Evolutionary conservation across 2,329 filamentous ascomycete species (phyloP).

Genomic region (Cladosporium cucumerinum): DNA sequence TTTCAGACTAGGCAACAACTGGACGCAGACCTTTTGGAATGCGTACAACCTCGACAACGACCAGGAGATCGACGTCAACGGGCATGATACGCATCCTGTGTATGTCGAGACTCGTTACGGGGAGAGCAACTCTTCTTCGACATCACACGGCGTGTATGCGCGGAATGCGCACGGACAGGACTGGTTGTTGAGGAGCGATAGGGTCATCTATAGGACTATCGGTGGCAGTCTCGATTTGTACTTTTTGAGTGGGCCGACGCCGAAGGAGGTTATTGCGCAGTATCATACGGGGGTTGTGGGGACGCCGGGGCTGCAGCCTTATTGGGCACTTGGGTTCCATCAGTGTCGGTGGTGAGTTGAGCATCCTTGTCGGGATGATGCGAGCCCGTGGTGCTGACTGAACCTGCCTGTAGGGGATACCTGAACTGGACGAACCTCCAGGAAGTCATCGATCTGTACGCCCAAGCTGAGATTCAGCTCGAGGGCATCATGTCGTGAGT

Average conservation of each 20-base stretch:
- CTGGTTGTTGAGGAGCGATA: conserved; percentile 29
- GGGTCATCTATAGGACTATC: conserved; percentile 31
- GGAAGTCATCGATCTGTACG: conserved; percentile 51
- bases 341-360: conserved; percentile 24
- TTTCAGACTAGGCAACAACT: conserved; percentile 32
- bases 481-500: conserved; percentile 33
- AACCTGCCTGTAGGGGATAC: neutral
- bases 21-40: conserved; percentile 34
- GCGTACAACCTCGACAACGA: conserved; percentile 30
- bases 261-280: conserved; percentile 25
- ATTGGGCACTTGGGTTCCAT: conserved; percentile 30
- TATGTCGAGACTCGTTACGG: conserved; percentile 34
- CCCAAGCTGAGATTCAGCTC: conserved; percentile 48
- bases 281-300: conserved; percentile 27
- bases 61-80: conserved; percentile 28
- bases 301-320: conserved; percentile 26
- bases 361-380: no score
- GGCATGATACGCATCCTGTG: conserved; percentile 32
- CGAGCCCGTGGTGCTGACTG: neutral
- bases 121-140: conserved; percentile 6
- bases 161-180: conserved; percentile 35
- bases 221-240: conserved; percentile 31
- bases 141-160: conserved; percentile 34
- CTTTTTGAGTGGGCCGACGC: conserved; percentile 24
- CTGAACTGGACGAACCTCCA: conserved; percentile 58